These are phyloP conservation scores for Ceriops decandra DNA, from an alignment of 345 rosid species.

Conservation along the genomic window DNA sequence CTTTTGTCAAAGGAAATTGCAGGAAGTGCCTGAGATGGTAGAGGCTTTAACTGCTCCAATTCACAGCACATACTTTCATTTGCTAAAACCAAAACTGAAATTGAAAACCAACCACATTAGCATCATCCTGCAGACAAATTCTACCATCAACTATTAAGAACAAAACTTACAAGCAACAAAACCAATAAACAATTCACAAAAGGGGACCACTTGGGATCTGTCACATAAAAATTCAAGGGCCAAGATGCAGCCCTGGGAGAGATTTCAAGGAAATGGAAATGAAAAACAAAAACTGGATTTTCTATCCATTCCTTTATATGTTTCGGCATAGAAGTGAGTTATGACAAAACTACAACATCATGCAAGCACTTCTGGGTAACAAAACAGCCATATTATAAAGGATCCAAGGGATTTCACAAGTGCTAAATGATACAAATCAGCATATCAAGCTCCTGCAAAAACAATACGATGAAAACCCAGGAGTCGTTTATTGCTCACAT, in stretches of 20 bases:
- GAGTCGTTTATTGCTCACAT: not conserved
- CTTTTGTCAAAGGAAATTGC: not conserved
- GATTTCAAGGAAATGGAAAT: not conserved
- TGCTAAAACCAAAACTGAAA: slow-evolving; percentile 16
- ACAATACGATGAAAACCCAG: not conserved
- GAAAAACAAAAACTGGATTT: not conserved
- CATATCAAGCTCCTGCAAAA: not conserved
- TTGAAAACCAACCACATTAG: slow-evolving; percentile 12
- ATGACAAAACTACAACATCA: not conserved
- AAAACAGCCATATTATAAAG: not conserved
- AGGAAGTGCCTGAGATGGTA: slow-evolving; percentile 14
- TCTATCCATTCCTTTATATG: not conserved
- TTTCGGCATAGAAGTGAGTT: not conserved
- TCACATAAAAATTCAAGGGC: not conserved
- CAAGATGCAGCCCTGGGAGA: not conserved
- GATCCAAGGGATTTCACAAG: slow-evolving; percentile 3
- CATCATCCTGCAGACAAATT: slow-evolving; percentile 15
- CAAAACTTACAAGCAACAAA: not conserved
- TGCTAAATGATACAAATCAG: slow-evolving; percentile 7
- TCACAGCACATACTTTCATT: slow-evolving; percentile 33
- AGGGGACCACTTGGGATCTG: not conserved
- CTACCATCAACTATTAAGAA: slow-evolving; percentile 4
- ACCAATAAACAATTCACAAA: not conserved
- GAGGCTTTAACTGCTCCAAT: slow-evolving; percentile 15
- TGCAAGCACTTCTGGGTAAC: not conserved